phyloP scores from a whole-genome alignment of 257 asterid genomes.

The Solanum tarapatanum region DNA sequence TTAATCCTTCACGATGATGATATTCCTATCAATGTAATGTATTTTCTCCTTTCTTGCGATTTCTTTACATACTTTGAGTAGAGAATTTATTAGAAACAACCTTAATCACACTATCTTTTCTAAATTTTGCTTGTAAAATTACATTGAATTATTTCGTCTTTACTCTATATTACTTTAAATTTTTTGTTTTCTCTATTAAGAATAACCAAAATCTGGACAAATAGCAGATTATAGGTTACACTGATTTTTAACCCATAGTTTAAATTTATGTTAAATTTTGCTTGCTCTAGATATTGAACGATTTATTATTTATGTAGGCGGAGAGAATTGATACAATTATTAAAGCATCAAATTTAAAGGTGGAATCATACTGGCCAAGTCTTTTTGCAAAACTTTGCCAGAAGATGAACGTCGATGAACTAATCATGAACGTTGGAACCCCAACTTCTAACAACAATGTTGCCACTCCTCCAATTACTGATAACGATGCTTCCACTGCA shows the following conservation, averaged over 20 bases:
- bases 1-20: constrained; percentile 13
- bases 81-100: too few species aligned
- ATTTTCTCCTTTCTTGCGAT: background rate
- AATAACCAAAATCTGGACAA: background rate
- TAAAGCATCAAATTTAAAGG: background rate
- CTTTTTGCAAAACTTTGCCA: background rate
- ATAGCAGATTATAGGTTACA: background rate
- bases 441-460: background rate
- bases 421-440: background rate
- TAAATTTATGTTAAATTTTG: background rate
- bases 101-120: accelerated
- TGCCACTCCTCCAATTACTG: background rate
- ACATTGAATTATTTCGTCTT: too few species aligned
- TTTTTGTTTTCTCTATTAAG: background rate
- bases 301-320: background rate
- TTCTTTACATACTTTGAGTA: background rate
- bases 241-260: background rate
- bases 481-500: background rate
- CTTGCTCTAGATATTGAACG: background rate
- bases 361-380: background rate
- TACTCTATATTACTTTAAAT: too few species aligned
- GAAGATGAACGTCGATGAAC: background rate
- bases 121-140: background rate
- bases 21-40: constrained; percentile 4
- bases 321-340: background rate